Evolutionary conservation across 441 rosid species (phyloP).

Genomic region (Gossypium trilobum): DNA sequence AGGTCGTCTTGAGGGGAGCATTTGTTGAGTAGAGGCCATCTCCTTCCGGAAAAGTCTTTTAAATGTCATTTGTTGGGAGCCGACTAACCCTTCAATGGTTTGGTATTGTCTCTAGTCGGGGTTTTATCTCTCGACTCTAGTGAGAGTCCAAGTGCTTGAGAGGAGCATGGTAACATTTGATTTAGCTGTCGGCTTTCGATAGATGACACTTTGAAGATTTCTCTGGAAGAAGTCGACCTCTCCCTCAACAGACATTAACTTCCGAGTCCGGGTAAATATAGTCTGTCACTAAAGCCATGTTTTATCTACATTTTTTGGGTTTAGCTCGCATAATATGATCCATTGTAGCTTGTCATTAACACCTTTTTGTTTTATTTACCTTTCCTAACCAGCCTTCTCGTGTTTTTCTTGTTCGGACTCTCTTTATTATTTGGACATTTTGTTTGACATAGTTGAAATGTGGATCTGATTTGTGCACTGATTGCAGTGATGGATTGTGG

Average conservation of each 20-base stretch:
- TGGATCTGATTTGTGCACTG: conserved; percentile 12
- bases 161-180: not conserved
- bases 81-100: not conserved
- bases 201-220: not conserved
- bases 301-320: not conserved
- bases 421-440: not conserved
- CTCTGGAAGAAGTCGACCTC: not conserved
- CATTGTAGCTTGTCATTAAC: not conserved
- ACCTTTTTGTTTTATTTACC: not conserved
- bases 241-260: not conserved
- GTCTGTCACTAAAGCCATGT: not conserved
- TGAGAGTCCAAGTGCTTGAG: not conserved
- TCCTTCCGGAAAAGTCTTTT: not conserved
- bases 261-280: not conserved
- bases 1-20: not conserved
- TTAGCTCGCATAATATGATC: not conserved
- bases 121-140: not conserved
- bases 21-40: not conserved
- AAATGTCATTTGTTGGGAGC: not conserved
- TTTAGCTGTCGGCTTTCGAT: not conserved
- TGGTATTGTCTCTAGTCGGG: not conserved
- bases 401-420: not conserved
- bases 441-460: conserved; percentile 1
- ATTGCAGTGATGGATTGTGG: conserved; percentile 89
- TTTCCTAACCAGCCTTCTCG: not conserved